phyloP scores from a whole-genome alignment of 306 rosid genomes.

The Acacia acuminata region DNA sequence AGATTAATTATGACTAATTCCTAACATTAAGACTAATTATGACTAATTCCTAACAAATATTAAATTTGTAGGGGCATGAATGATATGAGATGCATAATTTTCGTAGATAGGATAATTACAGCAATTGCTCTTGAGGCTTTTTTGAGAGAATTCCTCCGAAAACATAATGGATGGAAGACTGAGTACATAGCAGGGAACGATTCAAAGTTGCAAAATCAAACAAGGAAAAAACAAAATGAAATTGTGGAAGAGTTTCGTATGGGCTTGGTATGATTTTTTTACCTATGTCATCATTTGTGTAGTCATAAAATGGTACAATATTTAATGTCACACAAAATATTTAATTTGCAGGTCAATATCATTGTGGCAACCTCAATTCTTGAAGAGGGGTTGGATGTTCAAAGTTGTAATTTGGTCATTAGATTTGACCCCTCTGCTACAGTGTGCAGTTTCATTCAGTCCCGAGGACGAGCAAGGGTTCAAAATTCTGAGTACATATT shows the following conservation, averaged over 20 bases:
- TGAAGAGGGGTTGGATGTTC: slow-evolving; percentile 93
- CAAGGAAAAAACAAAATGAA: slow-evolving; percentile 66
- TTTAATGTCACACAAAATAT: slow-evolving; percentile 18
- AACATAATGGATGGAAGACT: slow-evolving; percentile 67
- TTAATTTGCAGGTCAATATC: slow-evolving; percentile 66
- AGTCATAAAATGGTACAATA: slow-evolving; percentile 1
- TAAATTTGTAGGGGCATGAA: slow-evolving; percentile 46
- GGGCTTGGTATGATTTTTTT: slow-evolving; percentile 66
- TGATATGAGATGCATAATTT: slow-evolving; percentile 80
- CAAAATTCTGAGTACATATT: slow-evolving; percentile 69
- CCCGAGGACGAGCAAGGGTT: slow-evolving; percentile 91
- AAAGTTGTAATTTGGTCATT: slow-evolving; percentile 83
- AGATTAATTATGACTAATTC: too few relatives aligned
- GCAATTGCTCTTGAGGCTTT: slow-evolving; percentile 61
- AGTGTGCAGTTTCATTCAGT: slow-evolving; percentile 88
- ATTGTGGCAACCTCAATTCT: slow-evolving; percentile 96
- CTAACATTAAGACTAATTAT: too few relatives aligned
- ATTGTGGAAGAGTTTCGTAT: slow-evolving; percentile 78
- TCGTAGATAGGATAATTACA: slow-evolving; percentile 79
- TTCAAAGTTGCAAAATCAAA: slow-evolving; percentile 51
- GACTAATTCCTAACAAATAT: too few relatives aligned
- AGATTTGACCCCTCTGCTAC: slow-evolving; percentile 88
- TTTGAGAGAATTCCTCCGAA: slow-evolving; percentile 63
- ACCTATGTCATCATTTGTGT: slow-evolving; percentile 4
- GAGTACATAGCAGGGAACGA: slow-evolving; percentile 70